Percentiles rank a stretch among this genome's conserved stretches.
phyloP scores from a whole-genome alignment of 73 alveolate genomes.

The Uronychia setigera region DNA sequence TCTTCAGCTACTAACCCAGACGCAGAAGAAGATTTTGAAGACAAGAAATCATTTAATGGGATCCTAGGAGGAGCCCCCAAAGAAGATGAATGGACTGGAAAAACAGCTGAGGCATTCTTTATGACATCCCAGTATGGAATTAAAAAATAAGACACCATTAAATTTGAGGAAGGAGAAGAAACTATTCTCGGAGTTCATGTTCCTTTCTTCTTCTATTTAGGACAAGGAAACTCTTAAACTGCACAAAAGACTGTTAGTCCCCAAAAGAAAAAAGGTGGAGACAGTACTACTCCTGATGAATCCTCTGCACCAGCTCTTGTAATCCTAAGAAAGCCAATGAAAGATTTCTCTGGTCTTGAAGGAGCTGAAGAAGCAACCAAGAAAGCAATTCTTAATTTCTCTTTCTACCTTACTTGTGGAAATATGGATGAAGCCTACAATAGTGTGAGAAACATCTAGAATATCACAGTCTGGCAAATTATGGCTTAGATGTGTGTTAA shows the following conservation, averaged over 20 bases:
- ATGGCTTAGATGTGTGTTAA: constrained; percentile 99
- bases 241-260: not conserved
- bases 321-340: constrained; percentile 78
- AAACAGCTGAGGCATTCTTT: constrained; percentile 84
- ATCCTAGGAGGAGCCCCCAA: constrained; percentile 61
- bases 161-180: constrained; percentile 81
- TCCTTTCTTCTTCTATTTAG: constrained; percentile 66
- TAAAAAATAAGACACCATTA: constrained; percentile 78
- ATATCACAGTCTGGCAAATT: constrained; percentile 96
- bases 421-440: constrained; percentile 98
- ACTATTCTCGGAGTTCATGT: constrained; percentile 73
- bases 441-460: constrained; percentile 92
- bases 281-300: constrained; percentile 36
- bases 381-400: constrained; percentile 92
- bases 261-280: constrained; percentile 57
- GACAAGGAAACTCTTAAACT: constrained; percentile 52
- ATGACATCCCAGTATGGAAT: constrained; percentile 93
- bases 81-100: constrained; percentile 82
- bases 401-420: constrained; percentile 93
- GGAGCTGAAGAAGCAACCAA: constrained; percentile 90
- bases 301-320: constrained; percentile 59
- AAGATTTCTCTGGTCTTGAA: constrained; percentile 95
- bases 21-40: constrained; percentile 64
- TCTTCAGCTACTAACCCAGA: constrained; percentile 21
- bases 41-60: constrained; percentile 35